Base-by-base conservation (phyloP, 441 rosid genomes). In the Syzygium malaccense region DNA sequence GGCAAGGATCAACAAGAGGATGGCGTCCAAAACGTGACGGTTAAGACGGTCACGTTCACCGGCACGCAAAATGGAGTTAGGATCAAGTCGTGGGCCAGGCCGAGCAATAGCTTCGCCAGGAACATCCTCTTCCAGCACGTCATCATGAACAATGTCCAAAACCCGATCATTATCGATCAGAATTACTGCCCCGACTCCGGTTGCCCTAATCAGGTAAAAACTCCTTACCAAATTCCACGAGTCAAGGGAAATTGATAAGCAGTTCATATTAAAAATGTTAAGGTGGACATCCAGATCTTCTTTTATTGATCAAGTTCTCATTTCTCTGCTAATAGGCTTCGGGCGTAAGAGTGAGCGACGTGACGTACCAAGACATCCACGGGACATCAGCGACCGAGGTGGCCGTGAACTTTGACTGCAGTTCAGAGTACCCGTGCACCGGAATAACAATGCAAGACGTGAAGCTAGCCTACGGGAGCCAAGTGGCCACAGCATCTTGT, bases 1-100 rank as follows among this genome's bases (percentile, higher is more conserved):
- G 97, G 96, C 23, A 93, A 86, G 89, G 93, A 90, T 0, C 32
- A 75, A 17, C 56, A 89, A 12, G 97, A 96, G 90, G 87, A 62
- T 18, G 96, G 98, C 3, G 97, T 96, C 4, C 94, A 96, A 49
- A 95, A 95, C 33, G 93, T 96, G 53, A 96, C 97, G 2, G 94
- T 96, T 1, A 93, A 89, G 80, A 91, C 92, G 9, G 92, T 90
- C 4, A 92, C 93, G 57, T 93, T 95, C 88, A 90, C 91, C 0
- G 97, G 95, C 20, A 94, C 97, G 11, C 91, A 92, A 68, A 96
- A 96, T 26, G 98, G 98, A 2, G 92, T 94, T 28, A 92, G 98
- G 87, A 96, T 96, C 86, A 96, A 95, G 68, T 89, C 96, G 20
- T 95, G 98, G 97, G 97, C 93, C 15, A 92, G 94, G 87, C 92